Conservation (phyloP, 768 basidiomycete genomes). For the Podaxis sp. region DNA sequence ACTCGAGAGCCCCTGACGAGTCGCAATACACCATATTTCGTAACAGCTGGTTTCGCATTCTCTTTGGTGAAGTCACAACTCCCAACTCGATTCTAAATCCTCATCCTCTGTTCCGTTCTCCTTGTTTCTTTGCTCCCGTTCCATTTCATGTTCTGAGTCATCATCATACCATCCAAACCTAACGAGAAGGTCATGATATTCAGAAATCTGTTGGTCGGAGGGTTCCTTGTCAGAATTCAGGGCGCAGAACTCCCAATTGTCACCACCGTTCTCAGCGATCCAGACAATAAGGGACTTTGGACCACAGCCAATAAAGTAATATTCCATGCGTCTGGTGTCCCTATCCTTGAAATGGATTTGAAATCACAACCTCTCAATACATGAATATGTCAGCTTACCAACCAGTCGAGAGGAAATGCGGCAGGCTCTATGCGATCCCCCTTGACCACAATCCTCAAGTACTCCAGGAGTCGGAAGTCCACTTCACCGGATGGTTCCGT, state of each 20-base stretch:
- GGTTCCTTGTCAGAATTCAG: not conserved
- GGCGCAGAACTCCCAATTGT: not conserved
- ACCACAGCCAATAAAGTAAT: not conserved
- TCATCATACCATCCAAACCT: not conserved
- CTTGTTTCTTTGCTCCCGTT: not conserved
- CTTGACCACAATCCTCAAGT: not conserved
- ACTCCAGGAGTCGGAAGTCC: not conserved
- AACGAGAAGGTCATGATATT: not conserved
- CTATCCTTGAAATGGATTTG: not conserved
- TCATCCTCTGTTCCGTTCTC: not conserved
- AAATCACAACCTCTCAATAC: too few relatives aligned
- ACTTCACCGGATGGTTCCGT: not conserved
- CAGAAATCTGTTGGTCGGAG: not conserved
- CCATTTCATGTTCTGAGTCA: not conserved
- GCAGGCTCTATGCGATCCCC: not conserved
- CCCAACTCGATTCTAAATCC: not conserved
- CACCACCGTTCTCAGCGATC: slow-evolving; percentile 15
- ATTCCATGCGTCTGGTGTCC: not conserved
- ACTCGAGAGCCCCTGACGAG: too few relatives aligned
- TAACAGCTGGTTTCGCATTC: too few relatives aligned
- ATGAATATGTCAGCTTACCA: not conserved
- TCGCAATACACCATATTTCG: too few relatives aligned
- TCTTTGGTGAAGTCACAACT: too few relatives aligned
- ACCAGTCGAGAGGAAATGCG: not conserved
- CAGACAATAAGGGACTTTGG: not conserved